Conservation (phyloP, 192 early-diverging fungal genomes). For the Linnemannia zychae region DNA sequence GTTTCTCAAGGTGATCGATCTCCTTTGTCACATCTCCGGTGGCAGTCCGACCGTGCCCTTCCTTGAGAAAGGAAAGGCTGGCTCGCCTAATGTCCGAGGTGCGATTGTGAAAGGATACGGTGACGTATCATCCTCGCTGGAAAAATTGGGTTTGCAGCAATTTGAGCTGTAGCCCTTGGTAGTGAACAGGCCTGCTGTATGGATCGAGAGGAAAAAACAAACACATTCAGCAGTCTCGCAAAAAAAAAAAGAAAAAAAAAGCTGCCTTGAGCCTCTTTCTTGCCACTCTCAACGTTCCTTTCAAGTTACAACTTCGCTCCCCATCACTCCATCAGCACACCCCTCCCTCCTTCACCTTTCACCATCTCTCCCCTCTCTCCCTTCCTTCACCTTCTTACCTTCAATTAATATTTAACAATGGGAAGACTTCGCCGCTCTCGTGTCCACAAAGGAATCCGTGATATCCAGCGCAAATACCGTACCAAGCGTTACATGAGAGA, state of each 20-base stretch:
- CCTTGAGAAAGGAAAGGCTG: too few species aligned
- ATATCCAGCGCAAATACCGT: conserved; percentile 84
- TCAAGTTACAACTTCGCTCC: background rate
- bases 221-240: conserved; percentile 6
- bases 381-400: background rate
- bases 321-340: background rate
- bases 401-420: conserved; percentile 31
- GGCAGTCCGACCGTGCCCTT: background rate
- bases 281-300: background rate
- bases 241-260: conserved; percentile 35
- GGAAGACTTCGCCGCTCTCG: conserved; percentile 67
- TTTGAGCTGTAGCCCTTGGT: background rate
- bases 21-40: background rate
- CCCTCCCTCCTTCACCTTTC: background rate
- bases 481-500: conserved; percentile 92
- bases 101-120: background rate
- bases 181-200: background rate
- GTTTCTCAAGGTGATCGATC: background rate
- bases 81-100: background rate
- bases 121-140: background rate
- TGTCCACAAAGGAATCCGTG: conserved; percentile 74
- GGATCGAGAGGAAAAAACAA: conserved; percentile 5
- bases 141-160: background rate
- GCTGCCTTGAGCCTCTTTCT: background rate
- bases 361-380: background rate